These are phyloP conservation scores for Colletotrichum sp. DNA, from an alignment of 2,329 filamentous ascomycete species.

Conservation along the genomic window DNA sequence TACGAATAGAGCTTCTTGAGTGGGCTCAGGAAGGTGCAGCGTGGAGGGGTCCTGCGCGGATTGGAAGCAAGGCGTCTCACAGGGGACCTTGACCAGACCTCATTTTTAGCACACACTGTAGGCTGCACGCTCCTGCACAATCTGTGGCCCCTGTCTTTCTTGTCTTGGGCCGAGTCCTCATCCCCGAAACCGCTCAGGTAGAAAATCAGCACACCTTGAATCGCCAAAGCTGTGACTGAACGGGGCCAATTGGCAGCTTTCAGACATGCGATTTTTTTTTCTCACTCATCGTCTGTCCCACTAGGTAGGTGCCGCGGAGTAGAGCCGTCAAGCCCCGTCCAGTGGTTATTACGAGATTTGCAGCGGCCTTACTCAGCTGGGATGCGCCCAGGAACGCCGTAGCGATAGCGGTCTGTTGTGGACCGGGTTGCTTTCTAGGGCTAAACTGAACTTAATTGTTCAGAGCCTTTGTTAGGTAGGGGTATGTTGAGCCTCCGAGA, in stretches of 20 bases:
- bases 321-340: neutral
- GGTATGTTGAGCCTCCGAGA: neutral
- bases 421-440: neutral
- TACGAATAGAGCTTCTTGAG: neutral
- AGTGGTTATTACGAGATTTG: constrained; percentile 18
- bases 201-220: neutral
- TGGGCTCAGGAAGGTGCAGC: neutral
- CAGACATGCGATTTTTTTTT: constrained; percentile 1
- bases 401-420: neutral
- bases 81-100: neutral
- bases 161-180: neutral
- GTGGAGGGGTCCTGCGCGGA: neutral
- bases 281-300: neutral
- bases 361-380: constrained; percentile 15
- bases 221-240: neutral
- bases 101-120: neutral
- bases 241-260: neutral
- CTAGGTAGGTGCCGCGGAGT: neutral
- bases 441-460: neutral
- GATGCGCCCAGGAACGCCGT: neutral
- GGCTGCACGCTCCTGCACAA: neutral
- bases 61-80: neutral
- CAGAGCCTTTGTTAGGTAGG: neutral
- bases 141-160: neutral
- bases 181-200: neutral